These are phyloP conservation scores for Leccinum holopus DNA, from an alignment of 1,284 basidiomycete species.

Conservation along the genomic window DNA sequence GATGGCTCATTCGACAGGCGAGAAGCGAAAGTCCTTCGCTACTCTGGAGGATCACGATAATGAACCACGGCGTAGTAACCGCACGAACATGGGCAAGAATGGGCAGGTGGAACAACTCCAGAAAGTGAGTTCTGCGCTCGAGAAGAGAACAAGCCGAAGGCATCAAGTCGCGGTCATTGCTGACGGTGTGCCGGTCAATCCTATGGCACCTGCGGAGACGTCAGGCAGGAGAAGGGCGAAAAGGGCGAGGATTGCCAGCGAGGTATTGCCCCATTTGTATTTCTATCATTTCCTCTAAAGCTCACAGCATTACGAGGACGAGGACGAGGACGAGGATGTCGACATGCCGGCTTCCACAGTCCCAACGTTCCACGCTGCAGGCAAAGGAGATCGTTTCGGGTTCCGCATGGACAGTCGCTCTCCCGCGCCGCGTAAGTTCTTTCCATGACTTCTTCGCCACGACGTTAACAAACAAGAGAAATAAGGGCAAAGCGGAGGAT, in stretches of 20 bases:
- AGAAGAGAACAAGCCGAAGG: neutral
- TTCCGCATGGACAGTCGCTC: neutral
- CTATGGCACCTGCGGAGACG: neutral
- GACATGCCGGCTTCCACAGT: neutral
- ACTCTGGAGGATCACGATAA: neutral
- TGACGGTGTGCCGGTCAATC: neutral
- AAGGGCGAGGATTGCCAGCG: neutral
- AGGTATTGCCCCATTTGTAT: neutral
- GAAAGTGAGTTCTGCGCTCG: neutral
- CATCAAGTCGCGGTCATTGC: neutral
- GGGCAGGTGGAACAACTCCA: neutral
- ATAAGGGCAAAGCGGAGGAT: neutral
- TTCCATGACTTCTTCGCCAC: neutral
- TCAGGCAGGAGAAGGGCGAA: neutral
- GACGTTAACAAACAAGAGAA: neutral
- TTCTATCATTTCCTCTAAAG: neutral
- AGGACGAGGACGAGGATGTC: neutral
- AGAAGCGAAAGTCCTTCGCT: neutral
- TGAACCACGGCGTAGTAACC: neutral
- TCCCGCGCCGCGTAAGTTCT: neutral
- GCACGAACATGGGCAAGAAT: neutral
- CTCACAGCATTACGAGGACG: neutral
- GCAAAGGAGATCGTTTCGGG: neutral
- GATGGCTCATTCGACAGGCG: neutral
- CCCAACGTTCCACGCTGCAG: neutral